A percentile compares a stretch with the other conserved stretches of the same genome.
Conservation (phyloP, 2,329 filamentous ascomycete species). For the Ophiostoma piceae region DNA sequence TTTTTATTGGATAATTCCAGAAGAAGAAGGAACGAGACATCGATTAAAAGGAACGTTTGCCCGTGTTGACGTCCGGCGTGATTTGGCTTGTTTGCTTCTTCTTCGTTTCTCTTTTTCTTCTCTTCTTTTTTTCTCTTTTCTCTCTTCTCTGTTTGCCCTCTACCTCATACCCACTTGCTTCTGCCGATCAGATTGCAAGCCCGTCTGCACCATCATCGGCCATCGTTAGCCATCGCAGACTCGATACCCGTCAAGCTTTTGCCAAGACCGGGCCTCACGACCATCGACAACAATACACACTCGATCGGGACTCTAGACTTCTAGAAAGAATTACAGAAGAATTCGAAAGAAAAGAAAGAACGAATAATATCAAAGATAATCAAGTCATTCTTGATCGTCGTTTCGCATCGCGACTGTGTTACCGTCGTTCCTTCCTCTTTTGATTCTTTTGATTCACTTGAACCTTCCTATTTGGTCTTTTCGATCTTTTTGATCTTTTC, state of each 20-base stretch:
- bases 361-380: not conserved
- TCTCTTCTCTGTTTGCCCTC: not conserved
- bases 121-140: not conserved
- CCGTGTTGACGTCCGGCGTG: not conserved
- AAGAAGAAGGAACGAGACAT: not conserved
- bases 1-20: not conserved
- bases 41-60: not conserved
- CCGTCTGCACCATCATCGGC: not conserved
- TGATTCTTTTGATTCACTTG: not conserved
- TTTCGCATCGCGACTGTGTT: not conserved
- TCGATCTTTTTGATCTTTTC: not conserved
- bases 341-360: not conserved
- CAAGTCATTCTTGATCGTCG: not conserved
- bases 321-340: not conserved
- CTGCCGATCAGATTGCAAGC: not conserved
- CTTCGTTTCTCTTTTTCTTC: not conserved
- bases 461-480: not conserved
- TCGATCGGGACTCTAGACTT: not conserved
- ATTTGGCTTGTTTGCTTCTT: not conserved
- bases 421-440: constrained; percentile 6
- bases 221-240: not conserved
- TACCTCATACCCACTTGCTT: not conserved
- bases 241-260: constrained; percentile 11
- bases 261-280: constrained; percentile 13
- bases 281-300: not conserved